phyloP scores from a whole-genome alignment of 2,329 filamentous ascomycete species.

The Cladosporium sp. region DNA sequence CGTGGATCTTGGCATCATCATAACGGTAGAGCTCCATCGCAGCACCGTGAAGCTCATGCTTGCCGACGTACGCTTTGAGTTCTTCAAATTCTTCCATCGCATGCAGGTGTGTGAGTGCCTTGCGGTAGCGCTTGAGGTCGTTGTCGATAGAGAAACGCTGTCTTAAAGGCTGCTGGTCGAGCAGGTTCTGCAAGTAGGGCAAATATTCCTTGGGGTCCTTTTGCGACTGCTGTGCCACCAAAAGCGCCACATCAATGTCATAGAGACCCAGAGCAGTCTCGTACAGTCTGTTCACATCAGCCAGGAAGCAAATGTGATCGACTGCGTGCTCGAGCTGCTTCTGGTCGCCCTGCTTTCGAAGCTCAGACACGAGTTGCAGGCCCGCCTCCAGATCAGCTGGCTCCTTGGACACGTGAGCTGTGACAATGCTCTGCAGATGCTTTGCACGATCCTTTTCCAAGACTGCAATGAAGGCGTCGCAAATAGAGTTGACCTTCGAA shows the following conservation, averaged over 20 bases:
- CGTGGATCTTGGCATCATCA: conserved; percentile 60
- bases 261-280: conserved; percentile 88
- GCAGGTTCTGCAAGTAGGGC: conserved; percentile 84
- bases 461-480: conserved; percentile 72
- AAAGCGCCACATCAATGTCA: conserved; percentile 79
- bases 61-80: conserved; percentile 69
- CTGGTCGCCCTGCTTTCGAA: conserved; percentile 60
- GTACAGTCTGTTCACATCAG: conserved; percentile 87
- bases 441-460: conserved; percentile 59
- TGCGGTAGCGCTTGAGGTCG: conserved; percentile 69
- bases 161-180: conserved; percentile 66
- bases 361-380: conserved; percentile 68
- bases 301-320: conserved; percentile 95
- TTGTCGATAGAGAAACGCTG: conserved; percentile 85
- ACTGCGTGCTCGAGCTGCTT: conserved; percentile 80
- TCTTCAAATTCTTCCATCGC: conserved; percentile 71
- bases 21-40: conserved; percentile 83
- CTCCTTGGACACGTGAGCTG: conserved; percentile 87
- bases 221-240: conserved; percentile 93
- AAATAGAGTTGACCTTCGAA: conserved; percentile 80
- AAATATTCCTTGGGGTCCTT: conserved; percentile 93
- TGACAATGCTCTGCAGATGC: conserved; percentile 86
- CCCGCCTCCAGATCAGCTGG: conserved; percentile 88
- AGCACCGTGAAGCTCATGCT: conserved; percentile 72
- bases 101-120: conserved; percentile 75